Evolutionary conservation across 2,329 filamentous ascomycete species (phyloP).

Genomic region (Cadophora sp.): DNA sequence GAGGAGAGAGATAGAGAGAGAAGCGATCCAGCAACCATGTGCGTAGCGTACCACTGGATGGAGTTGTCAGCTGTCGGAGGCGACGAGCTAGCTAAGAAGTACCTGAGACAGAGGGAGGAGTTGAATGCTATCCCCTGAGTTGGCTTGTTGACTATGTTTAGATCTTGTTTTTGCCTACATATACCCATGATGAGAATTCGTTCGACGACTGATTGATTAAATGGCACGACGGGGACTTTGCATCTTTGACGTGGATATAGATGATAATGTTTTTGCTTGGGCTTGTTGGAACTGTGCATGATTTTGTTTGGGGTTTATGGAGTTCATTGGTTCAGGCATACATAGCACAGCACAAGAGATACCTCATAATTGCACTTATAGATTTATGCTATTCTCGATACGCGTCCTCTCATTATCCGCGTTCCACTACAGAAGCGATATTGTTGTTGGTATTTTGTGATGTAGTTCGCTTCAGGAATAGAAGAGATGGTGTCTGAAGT

Average conservation of each 20-base stretch:
- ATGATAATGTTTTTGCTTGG: background rate
- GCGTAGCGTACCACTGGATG: constrained; percentile 97
- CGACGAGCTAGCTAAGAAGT: constrained; percentile 82
- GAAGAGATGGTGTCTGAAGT: no score
- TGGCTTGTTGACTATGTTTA: background rate
- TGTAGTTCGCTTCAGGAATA: no score
- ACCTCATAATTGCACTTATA: constrained; percentile 10
- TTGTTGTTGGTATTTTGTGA: background rate
- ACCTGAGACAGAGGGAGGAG: constrained; percentile 68
- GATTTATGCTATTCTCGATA: background rate
- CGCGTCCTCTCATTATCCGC: background rate
- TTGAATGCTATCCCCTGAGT: constrained; percentile 41
- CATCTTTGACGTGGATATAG: background rate
- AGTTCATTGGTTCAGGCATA: background rate
- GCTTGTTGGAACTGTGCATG: background rate
- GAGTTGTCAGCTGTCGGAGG: constrained; percentile 85
- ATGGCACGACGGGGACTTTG: background rate
- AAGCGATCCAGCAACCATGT: constrained; percentile 88
- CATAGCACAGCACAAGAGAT: constrained; percentile 10
- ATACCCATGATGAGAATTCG: constrained; percentile 14
- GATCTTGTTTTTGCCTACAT: constrained; percentile 1
- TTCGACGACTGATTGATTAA: background rate
- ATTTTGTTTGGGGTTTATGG: background rate
- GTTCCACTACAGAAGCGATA: background rate
- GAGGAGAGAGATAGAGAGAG: constrained; percentile 63